These are phyloP conservation scores for Moelleriella libera DNA, from an alignment of 2,329 filamentous ascomycete species.

Conservation along the genomic window DNA sequence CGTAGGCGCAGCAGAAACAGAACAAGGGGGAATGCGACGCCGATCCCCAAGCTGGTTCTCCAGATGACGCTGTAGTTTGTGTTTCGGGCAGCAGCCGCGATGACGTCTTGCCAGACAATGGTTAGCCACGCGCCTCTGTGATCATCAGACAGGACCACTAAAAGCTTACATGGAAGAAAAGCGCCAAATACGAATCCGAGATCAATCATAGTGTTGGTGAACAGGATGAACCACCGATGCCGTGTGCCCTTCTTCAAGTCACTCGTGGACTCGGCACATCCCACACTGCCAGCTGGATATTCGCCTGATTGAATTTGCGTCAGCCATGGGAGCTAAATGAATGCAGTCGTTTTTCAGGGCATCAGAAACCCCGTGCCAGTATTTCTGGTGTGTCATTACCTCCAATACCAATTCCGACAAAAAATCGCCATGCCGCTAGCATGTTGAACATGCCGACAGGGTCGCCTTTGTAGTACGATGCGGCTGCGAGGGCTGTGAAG, in stretches of 20 bases:
- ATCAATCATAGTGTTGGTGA: conserved; percentile 81
- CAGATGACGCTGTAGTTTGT: conserved; percentile 61
- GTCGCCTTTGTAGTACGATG: conserved; percentile 60
- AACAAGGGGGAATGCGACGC: conserved; percentile 60
- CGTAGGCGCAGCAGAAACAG: conserved; percentile 59
- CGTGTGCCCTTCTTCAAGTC: conserved; percentile 67
- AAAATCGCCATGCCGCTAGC: conserved; percentile 72
- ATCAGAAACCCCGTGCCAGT: not conserved
- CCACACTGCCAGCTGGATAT: conserved; percentile 73
- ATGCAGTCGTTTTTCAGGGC: conserved; percentile 4
- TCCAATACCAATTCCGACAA: conserved; percentile 69
- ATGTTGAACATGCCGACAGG: conserved; percentile 58
- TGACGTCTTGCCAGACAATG: conserved; percentile 31
- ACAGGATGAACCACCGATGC: conserved; percentile 86
- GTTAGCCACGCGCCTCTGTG: too few species aligned
- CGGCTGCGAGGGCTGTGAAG: conserved; percentile 69
- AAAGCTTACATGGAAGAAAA: conserved; percentile 46
- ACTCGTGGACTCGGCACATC: conserved; percentile 61
- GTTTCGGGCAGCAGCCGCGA: conserved; percentile 41
- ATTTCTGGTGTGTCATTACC: conserved; percentile 17
- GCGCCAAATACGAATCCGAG: conserved; percentile 69
- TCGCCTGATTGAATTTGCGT: conserved; percentile 39
- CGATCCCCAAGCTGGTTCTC: conserved; percentile 68
- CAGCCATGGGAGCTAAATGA: not conserved
- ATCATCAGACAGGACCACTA: too few species aligned